A percentile compares a stretch with the other conserved stretches of the same genome.
These are phyloP conservation scores for Phaseolus coccineus DNA, from an alignment of 331 rosid species.

Conservation along the genomic window DNA sequence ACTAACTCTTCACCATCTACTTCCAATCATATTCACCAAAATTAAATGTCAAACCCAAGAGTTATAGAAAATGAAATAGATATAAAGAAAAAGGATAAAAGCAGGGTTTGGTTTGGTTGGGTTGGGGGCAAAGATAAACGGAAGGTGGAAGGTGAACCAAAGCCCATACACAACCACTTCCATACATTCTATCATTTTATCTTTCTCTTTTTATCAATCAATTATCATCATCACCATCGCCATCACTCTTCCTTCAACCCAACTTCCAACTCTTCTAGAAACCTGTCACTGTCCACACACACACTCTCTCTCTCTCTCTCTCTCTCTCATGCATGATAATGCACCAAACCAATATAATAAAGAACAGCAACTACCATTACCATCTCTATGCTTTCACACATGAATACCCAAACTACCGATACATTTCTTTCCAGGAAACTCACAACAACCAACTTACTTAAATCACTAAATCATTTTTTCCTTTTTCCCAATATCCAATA, in stretches of 20 bases:
- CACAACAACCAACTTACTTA: conserved; percentile 56
- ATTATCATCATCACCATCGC: conserved; percentile 23
- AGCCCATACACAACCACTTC: conserved; percentile 60
- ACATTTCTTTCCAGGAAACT: conserved; percentile 51
- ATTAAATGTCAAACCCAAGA: too few species aligned
- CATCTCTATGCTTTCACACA: conserved; percentile 53
- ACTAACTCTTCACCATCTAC: conserved; percentile 59
- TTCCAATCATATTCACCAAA: conserved; percentile 39
- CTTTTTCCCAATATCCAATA: background rate
- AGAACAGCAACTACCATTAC: conserved; percentile 68
- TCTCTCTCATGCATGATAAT: conserved; percentile 49
- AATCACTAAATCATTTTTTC: background rate
- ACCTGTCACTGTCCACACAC: conserved; percentile 17
- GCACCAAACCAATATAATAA: conserved; percentile 71
- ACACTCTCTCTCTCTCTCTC: conserved; percentile 25
- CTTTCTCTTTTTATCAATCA: conserved; percentile 22
- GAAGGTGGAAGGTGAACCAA: conserved; percentile 76
- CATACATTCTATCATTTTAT: conserved; percentile 44
- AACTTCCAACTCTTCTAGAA: conserved; percentile 76
- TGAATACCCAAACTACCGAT: conserved; percentile 59
- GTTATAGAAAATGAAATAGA: too few species aligned
- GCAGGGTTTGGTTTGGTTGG: conserved; percentile 27
- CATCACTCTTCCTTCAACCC: conserved; percentile 44
- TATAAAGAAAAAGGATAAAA: background rate
- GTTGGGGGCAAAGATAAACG: conserved; percentile 38